Evolutionary conservation across 495 filamentous ascomycete species (phyloP).

Genomic region (Podospora pseudoanserina): DNA sequence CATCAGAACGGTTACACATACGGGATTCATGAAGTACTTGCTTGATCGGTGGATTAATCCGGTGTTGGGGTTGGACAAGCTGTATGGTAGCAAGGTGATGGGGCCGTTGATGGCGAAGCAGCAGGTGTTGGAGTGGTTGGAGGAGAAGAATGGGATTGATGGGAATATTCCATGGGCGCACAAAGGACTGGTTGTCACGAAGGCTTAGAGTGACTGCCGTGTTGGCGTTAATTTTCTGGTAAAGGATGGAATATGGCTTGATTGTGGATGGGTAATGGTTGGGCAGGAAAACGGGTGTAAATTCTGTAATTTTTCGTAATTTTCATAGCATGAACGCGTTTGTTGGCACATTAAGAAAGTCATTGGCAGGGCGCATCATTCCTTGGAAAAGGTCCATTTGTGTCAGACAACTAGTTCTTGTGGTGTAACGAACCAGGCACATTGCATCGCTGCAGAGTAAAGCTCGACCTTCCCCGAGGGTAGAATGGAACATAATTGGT

Average conservation of each 20-base stretch:
- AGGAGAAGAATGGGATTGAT: not conserved
- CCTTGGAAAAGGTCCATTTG: not conserved
- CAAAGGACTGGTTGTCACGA: not conserved
- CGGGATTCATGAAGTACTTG: not conserved
- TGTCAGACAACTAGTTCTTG: no score
- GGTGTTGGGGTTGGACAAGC: not conserved
- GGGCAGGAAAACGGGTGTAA: not conserved
- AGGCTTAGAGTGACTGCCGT: not conserved
- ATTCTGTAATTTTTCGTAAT: not conserved
- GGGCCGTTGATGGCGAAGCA: constrained; percentile 7
- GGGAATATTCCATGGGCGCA: constrained; percentile 1
- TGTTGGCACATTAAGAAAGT: no score
- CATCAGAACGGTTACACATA: not conserved
- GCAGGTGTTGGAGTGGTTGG: constrained; percentile 7
- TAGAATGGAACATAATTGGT: no score
- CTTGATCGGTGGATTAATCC: constrained; percentile 3
- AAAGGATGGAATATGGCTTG: not conserved
- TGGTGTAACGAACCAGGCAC: no score
- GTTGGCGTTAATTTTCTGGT: no score
- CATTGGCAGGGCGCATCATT: not conserved
- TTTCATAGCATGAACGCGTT: no score
- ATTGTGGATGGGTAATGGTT: not conserved
- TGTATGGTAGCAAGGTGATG: not conserved
- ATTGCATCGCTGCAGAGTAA: no score
- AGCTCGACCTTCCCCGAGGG: no score